Evolutionary conservation across 345 rosid species (phyloP), one percentile per base, ranked within the genome.

Genomic region (Bruguiera parviflora): DNA sequence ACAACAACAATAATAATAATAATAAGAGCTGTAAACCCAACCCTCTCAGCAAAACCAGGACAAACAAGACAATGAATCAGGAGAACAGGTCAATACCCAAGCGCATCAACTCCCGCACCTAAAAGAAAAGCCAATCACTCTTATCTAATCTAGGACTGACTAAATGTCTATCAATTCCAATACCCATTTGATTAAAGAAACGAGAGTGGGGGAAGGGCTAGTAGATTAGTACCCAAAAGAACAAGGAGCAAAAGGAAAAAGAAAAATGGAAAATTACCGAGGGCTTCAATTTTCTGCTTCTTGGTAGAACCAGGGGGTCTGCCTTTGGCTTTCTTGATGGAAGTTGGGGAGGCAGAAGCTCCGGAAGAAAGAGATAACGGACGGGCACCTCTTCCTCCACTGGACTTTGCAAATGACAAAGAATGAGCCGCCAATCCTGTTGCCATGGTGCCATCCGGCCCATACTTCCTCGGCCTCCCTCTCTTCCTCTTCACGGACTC

Each of bases 241-340:
- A 62, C 39, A 11, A 21, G 28, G 66, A 32, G 29, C 51, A 56
- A 37, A 55, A 7, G 29, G 52, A 32, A 32, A 35, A 33, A 51
- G 22, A 5, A 35, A 25, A 31, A 29, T 15, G 25, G 10, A 22
- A 21, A 62, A 43, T 71, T 81, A 92, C 97, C 98, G 57, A 85
- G 65, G 59, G 88, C 84, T 59, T 84, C 78, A 63, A 77, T 64
- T 53, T 63, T 83, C 58, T 73, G 87, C 77, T 87, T 89, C 76
- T 84, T 93, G 75, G 73, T 60, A n/a, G 97, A 89, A 37, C 98
- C 97, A 63, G 84, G 97, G 28, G 98, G 98, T 72, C 98, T 85
- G 37, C 98, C 98, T 76, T 93, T 82, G 52, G 80, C 71, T 62
- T 92, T 92, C 86, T 88, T 86, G 59, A 64, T 56, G 9, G 90